Evolutionary conservation across 1,284 basidiomycete species (phyloP).

Genomic region (Puccinia triticina): DNA sequence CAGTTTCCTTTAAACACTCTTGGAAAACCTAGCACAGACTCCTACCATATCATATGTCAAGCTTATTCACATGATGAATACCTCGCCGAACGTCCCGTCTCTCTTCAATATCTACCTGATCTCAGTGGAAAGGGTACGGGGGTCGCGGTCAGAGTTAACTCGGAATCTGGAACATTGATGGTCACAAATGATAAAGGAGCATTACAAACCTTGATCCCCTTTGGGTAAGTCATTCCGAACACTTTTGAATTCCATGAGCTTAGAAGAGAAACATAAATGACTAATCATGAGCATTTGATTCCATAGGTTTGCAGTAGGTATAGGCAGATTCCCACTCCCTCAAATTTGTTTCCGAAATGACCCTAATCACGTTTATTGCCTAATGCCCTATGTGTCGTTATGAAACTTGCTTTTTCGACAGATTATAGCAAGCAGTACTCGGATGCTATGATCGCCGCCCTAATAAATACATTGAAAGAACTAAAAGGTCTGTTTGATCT

Average conservation of each 20-base stretch:
- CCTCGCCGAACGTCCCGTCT: constrained; percentile 6
- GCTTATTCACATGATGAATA: constrained; percentile 39
- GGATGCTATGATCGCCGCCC: background rate
- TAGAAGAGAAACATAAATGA: no score
- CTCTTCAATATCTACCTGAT: constrained; percentile 19
- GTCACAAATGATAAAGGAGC: constrained; percentile 20
- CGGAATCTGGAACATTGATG: constrained; percentile 40
- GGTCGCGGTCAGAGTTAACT: constrained; percentile 23
- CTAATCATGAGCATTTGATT: background rate
- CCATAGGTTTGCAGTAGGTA: constrained; percentile 12
- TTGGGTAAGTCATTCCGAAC: constrained; percentile 28
- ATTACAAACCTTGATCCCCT: constrained; percentile 36
- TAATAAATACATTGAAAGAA: constrained; percentile 2
- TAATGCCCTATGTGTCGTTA: background rate
- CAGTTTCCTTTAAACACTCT: constrained; percentile 26
- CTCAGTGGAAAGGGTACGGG: background rate
- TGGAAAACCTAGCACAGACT: constrained; percentile 32
- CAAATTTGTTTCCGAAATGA: background rate
- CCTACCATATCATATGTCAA: constrained; percentile 28
- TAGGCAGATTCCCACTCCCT: background rate
- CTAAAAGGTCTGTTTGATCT: background rate
- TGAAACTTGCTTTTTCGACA: background rate
- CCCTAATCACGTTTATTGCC: background rate
- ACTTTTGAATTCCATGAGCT: background rate
- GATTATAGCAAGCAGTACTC: constrained; percentile 18